phyloP scores from a whole-genome alignment of 305 asterid genomes.

The Solanum hybrid region DNA sequence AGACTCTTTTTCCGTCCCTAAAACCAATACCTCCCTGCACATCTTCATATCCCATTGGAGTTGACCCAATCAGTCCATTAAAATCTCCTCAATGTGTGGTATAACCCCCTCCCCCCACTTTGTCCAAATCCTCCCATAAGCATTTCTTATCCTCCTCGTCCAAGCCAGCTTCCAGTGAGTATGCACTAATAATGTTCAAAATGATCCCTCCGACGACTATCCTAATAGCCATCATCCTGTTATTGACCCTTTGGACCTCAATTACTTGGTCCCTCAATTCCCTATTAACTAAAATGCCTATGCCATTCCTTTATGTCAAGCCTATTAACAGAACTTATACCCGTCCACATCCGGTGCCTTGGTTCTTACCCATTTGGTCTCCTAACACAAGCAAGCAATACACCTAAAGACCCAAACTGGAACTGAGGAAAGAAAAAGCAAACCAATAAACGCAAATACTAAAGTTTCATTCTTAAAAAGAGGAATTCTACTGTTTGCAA shows the following conservation, averaged over 20 bases:
- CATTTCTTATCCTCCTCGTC: neutral
- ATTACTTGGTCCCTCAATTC: neutral
- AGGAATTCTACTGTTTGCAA: neutral
- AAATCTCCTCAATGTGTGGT: neutral
- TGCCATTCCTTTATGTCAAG: neutral
- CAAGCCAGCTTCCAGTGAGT: neutral
- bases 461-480: neutral
- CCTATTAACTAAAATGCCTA: neutral
- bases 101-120: neutral
- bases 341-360: neutral
- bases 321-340: neutral
- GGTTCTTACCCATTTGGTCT: neutral
- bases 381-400: neutral
- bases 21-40: neutral
- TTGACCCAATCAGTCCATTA: neutral
- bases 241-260: neutral
- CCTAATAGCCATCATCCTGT: neutral
- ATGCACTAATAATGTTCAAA: neutral
- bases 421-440: neutral
- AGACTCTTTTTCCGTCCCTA: neutral
- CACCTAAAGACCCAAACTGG: neutral
- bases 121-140: neutral
- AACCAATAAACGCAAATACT: neutral
- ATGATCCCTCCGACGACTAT: neutral
- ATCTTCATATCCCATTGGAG: neutral